These are phyloP conservation scores for Rhododendron griersonianum DNA, from an alignment of 148 eudicot genomes.

Conservation along the genomic window DNA sequence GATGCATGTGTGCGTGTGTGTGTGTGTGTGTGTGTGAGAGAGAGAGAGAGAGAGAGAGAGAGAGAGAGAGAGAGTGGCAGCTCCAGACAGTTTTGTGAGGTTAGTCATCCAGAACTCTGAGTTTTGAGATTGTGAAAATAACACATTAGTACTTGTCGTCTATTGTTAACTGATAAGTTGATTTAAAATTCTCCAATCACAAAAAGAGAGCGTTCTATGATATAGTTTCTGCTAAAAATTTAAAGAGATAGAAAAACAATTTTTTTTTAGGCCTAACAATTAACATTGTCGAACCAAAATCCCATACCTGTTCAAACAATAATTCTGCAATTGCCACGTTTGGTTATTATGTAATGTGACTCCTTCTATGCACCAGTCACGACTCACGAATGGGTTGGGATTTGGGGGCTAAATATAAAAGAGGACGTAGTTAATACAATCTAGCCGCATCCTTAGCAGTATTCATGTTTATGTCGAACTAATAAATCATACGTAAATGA, in stretches of 20 bases:
- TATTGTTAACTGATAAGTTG: background rate
- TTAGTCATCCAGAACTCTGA: background rate
- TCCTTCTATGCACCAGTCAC: background rate
- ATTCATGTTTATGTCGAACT: background rate
- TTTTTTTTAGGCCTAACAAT: background rate
- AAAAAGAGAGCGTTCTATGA: background rate
- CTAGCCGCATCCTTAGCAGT: background rate
- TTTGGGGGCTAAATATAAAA: background rate
- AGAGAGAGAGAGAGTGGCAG: background rate
- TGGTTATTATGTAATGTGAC: background rate
- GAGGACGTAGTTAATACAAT: background rate
- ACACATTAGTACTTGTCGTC: background rate
- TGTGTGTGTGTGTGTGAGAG: too few relatives aligned
- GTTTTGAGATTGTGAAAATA: background rate
- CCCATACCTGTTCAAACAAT: too few relatives aligned
- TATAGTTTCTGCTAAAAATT: background rate
- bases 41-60: background rate
- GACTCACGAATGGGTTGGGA: background rate
- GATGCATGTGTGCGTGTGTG: background rate
- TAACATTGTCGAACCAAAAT: background rate
- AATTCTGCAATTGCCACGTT: too few relatives aligned
- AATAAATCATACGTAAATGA: background rate
- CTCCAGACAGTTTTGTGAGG: background rate
- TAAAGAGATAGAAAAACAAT: background rate
- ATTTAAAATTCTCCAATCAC: background rate